Evolutionary conservation across 257 asterid genomes (phyloP), one percentile per base, ranked within the genome.

Genomic region (Lantana camara): DNA sequence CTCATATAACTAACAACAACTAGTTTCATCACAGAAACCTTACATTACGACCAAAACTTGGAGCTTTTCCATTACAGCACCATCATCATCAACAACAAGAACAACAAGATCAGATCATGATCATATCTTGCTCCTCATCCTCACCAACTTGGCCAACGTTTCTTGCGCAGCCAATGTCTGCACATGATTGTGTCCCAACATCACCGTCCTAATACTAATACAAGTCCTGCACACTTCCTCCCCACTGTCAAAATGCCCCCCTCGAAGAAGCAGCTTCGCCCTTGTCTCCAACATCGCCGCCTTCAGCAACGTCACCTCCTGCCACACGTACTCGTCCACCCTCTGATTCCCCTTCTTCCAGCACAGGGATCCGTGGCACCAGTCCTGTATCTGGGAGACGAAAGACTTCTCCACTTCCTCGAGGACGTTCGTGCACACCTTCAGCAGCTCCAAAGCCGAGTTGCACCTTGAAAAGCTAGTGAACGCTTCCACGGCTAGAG

Each of bases 331-430:
- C 63, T 89, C 95, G 23, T 91, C 96, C 57, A 86, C 95, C 42
- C 83, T 67, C 60, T 82, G 91, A 19, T 79, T 80, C 49, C 75
- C 75, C 79, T 88, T 82, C 60, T 80, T 86, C 96, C 98, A 89
- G 82, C 98, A 91, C 19, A 89, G 58, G 0, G 96, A 89, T 4
- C 89, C 85, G 7, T 81, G 91, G 67, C 96, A 78, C 97, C 94
- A 87, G 68, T 85, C 90, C 47, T 89, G 96, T 11, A 86, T 82
- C 24, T 81, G 95, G 0, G 90, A 82, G 37, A 86, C 95, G 19
- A 91, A 89, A 3, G 95, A 76, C 63, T 88, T 89, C 81, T 89
- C 98, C n/a, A 78, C 92, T 63, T 86, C 96, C 48, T 91, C 98
- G 4, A 91, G 96, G 57, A 80, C 86, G 34, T 89, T 75, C 4